These are phyloP conservation scores for Pueraria montana DNA, from an alignment of 306 rosid species.

Conservation along the genomic window DNA sequence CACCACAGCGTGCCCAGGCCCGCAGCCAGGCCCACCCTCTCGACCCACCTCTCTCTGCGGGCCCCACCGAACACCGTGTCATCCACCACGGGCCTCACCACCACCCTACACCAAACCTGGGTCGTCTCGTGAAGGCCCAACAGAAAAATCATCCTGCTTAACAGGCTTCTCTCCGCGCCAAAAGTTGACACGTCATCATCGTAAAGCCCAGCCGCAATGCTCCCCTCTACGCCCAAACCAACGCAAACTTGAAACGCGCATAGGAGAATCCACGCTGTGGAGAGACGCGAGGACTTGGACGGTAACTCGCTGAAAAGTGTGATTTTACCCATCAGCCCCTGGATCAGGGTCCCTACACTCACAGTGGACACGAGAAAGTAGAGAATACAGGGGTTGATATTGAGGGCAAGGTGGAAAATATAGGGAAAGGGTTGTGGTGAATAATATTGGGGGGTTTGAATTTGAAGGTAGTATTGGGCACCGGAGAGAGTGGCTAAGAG, in stretches of 20 bases:
- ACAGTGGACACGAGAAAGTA: slow-evolving; percentile 63
- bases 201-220: slow-evolving; percentile 55
- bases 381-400: slow-evolving; percentile 64
- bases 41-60: slow-evolving; percentile 71
- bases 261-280: slow-evolving; percentile 73
- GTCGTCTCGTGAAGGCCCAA: slow-evolving; percentile 87
- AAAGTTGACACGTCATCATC: slow-evolving; percentile 35
- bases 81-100: slow-evolving; percentile 93
- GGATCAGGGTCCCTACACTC: slow-evolving; percentile 60
- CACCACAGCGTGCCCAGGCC: slow-evolving; percentile 80
- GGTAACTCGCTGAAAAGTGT: slow-evolving; percentile 44
- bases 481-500: slow-evolving; percentile 70
- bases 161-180: slow-evolving; percentile 49
- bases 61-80: slow-evolving; percentile 72
- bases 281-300: not conserved
- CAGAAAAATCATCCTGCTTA: slow-evolving; percentile 68
- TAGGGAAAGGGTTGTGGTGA: slow-evolving; percentile 13
- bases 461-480: slow-evolving; percentile 55
- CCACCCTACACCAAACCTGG: slow-evolving; percentile 73
- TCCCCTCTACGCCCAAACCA: slow-evolving; percentile 72
- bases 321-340: slow-evolving; percentile 62
- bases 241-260: slow-evolving; percentile 76
- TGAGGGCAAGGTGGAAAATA: slow-evolving; percentile 49
- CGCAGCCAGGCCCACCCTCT: slow-evolving; percentile 63
- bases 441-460: slow-evolving; percentile 3